These are phyloP conservation scores for Trichophyton rubrum DNA, from an alignment of 2,329 filamentous ascomycete species.

Conservation along the genomic window DNA sequence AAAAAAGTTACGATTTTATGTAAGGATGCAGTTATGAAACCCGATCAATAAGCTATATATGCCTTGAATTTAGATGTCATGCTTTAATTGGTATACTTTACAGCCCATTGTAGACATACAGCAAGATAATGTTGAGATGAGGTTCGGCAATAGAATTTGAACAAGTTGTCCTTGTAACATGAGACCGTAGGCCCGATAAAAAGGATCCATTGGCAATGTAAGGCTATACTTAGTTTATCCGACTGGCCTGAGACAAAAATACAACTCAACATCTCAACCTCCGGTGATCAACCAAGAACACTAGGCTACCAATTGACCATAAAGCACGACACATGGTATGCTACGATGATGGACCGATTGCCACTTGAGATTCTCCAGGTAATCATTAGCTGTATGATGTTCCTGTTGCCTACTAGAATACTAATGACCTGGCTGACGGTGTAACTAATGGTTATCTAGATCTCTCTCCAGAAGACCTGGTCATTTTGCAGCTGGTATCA, in stretches of 20 bases:
- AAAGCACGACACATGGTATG: neutral
- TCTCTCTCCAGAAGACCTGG: slow-evolving; percentile 52
- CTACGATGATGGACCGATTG: slow-evolving; percentile 41
- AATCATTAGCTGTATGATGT: slow-evolving; percentile 47
- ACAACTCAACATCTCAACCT: neutral
- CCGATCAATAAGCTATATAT: slow-evolving; percentile 27
- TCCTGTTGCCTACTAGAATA: neutral
- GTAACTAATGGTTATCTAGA: too few relatives aligned
- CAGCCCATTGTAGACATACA: neutral
- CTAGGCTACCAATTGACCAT: neutral
- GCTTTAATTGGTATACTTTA: neutral
- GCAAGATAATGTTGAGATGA: too few relatives aligned
- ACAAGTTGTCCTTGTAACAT: too few relatives aligned
- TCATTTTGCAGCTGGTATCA: slow-evolving; percentile 57
- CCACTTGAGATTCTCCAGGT: slow-evolving; percentile 53
- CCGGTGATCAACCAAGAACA: too few relatives aligned
- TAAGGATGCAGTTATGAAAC: slow-evolving; percentile 66
- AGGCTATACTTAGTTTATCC: too few relatives aligned
- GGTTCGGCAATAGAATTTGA: too few relatives aligned
- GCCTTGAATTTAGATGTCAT: neutral
- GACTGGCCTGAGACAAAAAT: neutral
- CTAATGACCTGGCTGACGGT: neutral
- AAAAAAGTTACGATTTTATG: slow-evolving; percentile 86
- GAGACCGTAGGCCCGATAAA: too few relatives aligned
- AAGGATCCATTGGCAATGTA: too few relatives aligned